Conservation (phyloP, 257 asterid genomes). For the Solanum piurae region DNA sequence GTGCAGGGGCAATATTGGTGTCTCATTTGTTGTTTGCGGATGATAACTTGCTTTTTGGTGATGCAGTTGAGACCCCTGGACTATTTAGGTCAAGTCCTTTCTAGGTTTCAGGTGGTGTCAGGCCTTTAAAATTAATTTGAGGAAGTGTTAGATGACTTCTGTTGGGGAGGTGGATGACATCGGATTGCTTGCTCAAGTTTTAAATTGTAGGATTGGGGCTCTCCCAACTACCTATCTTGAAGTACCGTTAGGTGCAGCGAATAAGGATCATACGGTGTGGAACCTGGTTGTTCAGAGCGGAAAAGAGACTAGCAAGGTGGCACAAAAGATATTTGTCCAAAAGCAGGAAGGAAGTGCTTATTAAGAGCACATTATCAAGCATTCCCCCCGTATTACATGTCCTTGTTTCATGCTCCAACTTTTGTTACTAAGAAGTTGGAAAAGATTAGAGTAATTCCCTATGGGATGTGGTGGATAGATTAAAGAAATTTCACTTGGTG, state of each 20-base stretch:
- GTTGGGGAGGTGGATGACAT: neutral
- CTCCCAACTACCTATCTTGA: neutral
- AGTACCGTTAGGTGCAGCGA: neutral
- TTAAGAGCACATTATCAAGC: neutral
- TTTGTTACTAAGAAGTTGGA: neutral
- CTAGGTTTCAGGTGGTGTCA: neutral
- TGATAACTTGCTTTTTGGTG: neutral
- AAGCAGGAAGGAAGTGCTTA: neutral
- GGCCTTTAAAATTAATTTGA: neutral
- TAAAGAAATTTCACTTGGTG: neutral
- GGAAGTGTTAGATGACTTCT: neutral
- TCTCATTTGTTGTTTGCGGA: neutral
- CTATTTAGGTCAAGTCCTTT: neutral
- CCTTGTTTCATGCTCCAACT: neutral
- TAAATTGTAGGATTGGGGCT: neutral
- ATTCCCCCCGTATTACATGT: neutral
- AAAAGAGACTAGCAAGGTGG: neutral
- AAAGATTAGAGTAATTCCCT: neutral
- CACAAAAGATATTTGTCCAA: neutral
- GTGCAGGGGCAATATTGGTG: neutral
- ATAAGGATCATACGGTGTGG: neutral
- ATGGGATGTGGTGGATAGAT: neutral
- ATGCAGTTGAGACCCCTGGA: neutral
- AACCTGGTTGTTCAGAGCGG: neutral
- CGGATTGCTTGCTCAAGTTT: neutral